Base-by-base conservation (phyloP, 768 basidiomycete genomes). In the Tulasnella sp. region DNA sequence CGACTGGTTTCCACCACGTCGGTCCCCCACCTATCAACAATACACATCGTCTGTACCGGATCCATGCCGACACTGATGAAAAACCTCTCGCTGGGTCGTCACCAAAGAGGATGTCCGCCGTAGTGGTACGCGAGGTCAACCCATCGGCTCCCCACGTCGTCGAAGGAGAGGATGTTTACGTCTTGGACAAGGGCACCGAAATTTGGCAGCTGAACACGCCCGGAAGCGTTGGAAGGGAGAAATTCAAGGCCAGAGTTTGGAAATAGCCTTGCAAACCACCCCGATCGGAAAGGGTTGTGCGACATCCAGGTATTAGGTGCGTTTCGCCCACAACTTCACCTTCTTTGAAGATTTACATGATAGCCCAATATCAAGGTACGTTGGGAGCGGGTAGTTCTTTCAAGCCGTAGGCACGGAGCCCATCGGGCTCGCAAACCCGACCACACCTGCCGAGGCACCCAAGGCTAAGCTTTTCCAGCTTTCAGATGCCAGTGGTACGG, bases 141-240 rank as follows among this genome's bases (percentile, higher is more conserved):
- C 66, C 42, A 21, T 19, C 48, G n/a, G 72, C 72, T 6, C 59
- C 72, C 19, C 80, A 74, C 66, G 68, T 82, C 53, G 65, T 75
- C 14, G 71, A 57, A 11, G 37, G 73, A 56, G 81, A 77, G 6
- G 77, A 78, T 32, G 77, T 78, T 1, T 82, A 78, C 65, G 73
- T 82, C 19, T 69, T 82, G 15, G 81, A 82, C 65, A 78, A 77
- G 66, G 79, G 79, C 35, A 59, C 65, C 1, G 62, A 73, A 36
- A 63, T 82, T 31, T 74, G 73, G 71, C 77, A 82, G 62, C 73
- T 76, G 58, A 81, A 82, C 61, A 77, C 77, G n/a, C 74, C 73
- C 59, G 67, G 67, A 5, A 78, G 79, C 49, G 63, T 69, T 1
- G 79, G 80, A 1, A 75, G 76, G 65, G 80, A 82, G 62, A 73